Evolutionary conservation across 2,329 filamentous ascomycete species (phyloP), one percentile per base, ranked within the genome.

Genomic region (Clarireedia sp.): DNA sequence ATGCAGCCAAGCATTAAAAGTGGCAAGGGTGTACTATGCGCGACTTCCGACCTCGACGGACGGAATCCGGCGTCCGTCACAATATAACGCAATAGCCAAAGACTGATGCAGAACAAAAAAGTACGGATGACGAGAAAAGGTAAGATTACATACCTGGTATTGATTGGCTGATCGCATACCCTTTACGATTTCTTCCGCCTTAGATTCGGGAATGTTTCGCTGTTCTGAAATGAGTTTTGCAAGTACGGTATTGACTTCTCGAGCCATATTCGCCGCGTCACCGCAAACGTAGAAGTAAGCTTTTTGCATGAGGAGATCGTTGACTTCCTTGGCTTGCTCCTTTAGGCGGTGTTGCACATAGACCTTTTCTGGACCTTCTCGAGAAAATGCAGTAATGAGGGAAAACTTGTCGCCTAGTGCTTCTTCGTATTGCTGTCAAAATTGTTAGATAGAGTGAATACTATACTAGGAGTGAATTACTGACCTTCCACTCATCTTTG

Each of bases 251-350:
- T 95, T 96, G 67, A 96, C 90, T 70, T 95, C 91, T 56, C 91
- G 85, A 47, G 91, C 91, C 91, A 96, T 96, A 75, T 96, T 91
- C 55, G 94, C 89, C 0, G 95, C 95, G 69, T 99, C 94, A 74
- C 94, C 94, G 67, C 95, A 99, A 57, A 99, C 92, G 71, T 99
- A 99, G 71, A 99, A 91, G 74, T 94, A 96, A 5, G 90, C 94
- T 71, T 91, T 88, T 72, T 90, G 78, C 63, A 87, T 78, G 9
- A 99, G 78, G 1, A 99, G 82, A 62, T 92, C 85, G 73, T 95
- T 92, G 73, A 99, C 80, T 66, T 96, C 83, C 66, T 88, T 81
- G 57, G 88, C 85, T 50, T 85, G 79, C 72, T 97, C 89, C 74
- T 88, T 86, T 58, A 99, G 79, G 59, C 88, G 82, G 73, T 99